Percentiles rank a stretch among this genome's conserved stretches.
Evolutionary conservation across 139 green algal species (phyloP).

Genomic region (Tetradesmus lagerheimii): DNA sequence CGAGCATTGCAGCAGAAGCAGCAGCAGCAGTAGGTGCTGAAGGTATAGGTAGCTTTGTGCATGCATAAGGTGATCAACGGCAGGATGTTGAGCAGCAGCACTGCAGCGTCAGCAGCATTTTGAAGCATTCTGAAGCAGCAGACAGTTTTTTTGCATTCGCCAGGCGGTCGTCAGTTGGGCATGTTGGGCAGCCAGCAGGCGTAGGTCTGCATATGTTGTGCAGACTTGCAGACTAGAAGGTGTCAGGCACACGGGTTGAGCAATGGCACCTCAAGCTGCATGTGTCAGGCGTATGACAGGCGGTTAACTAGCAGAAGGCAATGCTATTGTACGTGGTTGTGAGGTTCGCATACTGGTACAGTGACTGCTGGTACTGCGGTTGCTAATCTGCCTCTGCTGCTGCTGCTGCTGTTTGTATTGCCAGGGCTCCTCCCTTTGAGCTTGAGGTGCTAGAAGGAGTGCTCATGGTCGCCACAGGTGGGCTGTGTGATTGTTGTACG

Average conservation of each 20-base stretch:
- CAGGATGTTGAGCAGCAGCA: no score
- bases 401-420: neutral
- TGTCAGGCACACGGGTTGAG: no score
- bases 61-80: no score
- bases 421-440: slow-evolving; percentile 87
- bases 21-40: neutral
- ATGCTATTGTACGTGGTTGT: no score
- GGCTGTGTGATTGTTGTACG: neutral
- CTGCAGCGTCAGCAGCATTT: no score
- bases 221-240: no score
- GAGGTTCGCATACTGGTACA: no score
- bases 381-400: neutral
- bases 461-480: slow-evolving; percentile 88
- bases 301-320: no score
- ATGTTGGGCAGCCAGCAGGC: neutral
- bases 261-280: no score
- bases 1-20: neutral
- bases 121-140: neutral
- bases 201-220: no score
- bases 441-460: slow-evolving; percentile 92
- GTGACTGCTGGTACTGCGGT: neutral
- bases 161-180: neutral
- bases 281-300: no score
- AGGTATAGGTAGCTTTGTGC: no score
- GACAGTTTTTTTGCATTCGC: neutral